These are phyloP conservation scores for Byssothecium circinans DNA, from an alignment of 2,329 filamentous ascomycete genomes.

Conservation along the genomic window DNA sequence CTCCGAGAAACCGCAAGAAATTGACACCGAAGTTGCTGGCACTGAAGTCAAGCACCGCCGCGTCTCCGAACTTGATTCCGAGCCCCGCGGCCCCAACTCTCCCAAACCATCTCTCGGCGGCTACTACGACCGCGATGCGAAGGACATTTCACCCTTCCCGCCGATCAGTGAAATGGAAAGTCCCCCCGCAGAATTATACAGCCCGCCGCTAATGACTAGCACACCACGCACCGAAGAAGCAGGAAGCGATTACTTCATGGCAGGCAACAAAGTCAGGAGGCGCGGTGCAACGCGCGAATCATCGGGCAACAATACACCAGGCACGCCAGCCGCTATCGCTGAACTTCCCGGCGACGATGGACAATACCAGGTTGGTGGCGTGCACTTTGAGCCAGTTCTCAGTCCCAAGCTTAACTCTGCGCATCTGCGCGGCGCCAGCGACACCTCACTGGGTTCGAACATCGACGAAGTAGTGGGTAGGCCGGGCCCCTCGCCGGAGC, in stretches of 20 bases:
- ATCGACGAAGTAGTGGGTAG: conserved; percentile 27
- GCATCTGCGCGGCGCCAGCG: conserved; percentile 31
- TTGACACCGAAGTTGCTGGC: conserved; percentile 32
- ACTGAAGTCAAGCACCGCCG: conserved; percentile 35
- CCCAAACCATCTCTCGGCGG: conserved; percentile 26
- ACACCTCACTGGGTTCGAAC: conserved; percentile 25
- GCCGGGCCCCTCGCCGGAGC: conserved; percentile 6
- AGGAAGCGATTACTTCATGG: conserved; percentile 30
- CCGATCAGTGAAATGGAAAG: conserved; percentile 40
- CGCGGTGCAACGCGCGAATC: conserved; percentile 30
- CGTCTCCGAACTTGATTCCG: conserved; percentile 40
- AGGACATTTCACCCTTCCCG: conserved; percentile 23
- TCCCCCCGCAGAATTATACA: conserved; percentile 39
- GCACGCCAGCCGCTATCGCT: conserved; percentile 22
- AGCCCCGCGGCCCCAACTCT: conserved; percentile 24
- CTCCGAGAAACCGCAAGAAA: conserved; percentile 20
- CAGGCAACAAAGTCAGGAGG: conserved; percentile 16
- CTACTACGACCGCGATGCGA: conserved; percentile 29
- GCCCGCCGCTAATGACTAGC: conserved; percentile 24
- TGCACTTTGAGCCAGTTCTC: conserved; percentile 17
- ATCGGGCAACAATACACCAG: conserved; percentile 29
- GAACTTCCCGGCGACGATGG: conserved; percentile 38
- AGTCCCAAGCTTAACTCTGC: conserved; percentile 16
- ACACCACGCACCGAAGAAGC: conserved; percentile 13
- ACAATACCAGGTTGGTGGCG: conserved; percentile 14